Evolutionary conservation across 2,329 filamentous ascomycete species (phyloP), one percentile per base, ranked within the genome.

Genomic region (Aphanocladium album): DNA sequence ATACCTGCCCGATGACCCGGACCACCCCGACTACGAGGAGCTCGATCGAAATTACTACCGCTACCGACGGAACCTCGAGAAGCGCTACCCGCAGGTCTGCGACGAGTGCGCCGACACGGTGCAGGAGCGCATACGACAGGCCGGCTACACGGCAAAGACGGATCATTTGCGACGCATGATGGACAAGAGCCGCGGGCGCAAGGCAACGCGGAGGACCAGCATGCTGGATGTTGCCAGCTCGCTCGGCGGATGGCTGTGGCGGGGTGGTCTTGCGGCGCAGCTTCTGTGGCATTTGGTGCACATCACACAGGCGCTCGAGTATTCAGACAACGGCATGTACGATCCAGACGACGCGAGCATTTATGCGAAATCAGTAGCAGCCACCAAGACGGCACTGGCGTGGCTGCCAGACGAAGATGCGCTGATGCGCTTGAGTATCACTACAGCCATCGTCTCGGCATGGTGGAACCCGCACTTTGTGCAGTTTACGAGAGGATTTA

Each of bases 71-170:
- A 81, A 87, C 56, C 80, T 97, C 19, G 93, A 97, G 76, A 80
- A 85, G 67, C 84, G 89, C 54, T 98, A 97, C 70, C 95, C 95
- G 0, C 91, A 95, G 70, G 88, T 96, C 62, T 99, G 95, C 76
- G 83, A 83, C 64, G 79, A 85, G 50, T 99, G 95, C 73, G 89
- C 90, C 64, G 89, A 87, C 6, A 84, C 80, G 63, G 93, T 93
- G 23, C 84, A 88, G 64, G 77, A 82, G 39, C 83, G 86, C 63
- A 86, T 97, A 57, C 81, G 84, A 23, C 80, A 85, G 65, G 86
- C 90, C 0, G 88, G 85, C 9, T 96, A 96, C 70, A 89, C 87
- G 35, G 92, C 92, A 30, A 90, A 91, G 73, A 89, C 90, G n/a
- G 91, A 96, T 66, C 84, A 91, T 64, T 74, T 96, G 35, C 82